These are phyloP conservation scores for Thinopyrum elongatum DNA, from an alignment of 176 grass and related monocot genomes.

Conservation along the genomic window DNA sequence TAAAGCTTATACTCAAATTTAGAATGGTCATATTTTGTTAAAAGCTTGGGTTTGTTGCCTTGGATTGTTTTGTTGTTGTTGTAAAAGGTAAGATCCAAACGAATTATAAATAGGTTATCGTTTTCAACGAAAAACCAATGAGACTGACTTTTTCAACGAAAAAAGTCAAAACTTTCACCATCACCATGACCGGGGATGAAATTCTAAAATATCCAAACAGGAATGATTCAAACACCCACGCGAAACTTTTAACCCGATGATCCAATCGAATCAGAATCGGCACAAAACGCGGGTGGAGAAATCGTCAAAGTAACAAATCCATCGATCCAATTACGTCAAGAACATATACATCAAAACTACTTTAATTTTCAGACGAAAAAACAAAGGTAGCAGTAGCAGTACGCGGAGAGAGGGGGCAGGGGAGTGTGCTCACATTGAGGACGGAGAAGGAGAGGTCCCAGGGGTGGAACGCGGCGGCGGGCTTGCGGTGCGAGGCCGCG, in stretches of 20 bases:
- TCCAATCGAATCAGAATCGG: background rate
- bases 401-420: background rate
- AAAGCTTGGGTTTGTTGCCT: background rate
- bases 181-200: constrained; percentile 28
- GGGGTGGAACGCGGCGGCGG: constrained; percentile 50
- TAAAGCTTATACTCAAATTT: background rate
- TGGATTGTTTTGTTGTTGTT: background rate
- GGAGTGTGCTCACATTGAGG: constrained; percentile 61
- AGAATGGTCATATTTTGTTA: background rate
- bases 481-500: constrained; percentile 56
- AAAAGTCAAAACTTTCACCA: constrained; percentile 52
- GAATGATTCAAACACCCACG: constrained; percentile 1
- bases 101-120: constrained; percentile 24
- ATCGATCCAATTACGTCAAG: background rate
- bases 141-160: constrained; percentile 34
- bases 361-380: background rate
- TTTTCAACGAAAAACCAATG: constrained; percentile 34
- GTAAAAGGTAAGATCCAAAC: background rate
- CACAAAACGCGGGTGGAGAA: background rate
- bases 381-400: background rate
- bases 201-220: background rate
- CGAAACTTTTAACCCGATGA: background rate
- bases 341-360: background rate
- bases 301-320: constrained; percentile 35
- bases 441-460: constrained; percentile 83